Evolutionary conservation across 331 rosid species (phyloP).

Genomic region (Pyrus hybrid): DNA sequence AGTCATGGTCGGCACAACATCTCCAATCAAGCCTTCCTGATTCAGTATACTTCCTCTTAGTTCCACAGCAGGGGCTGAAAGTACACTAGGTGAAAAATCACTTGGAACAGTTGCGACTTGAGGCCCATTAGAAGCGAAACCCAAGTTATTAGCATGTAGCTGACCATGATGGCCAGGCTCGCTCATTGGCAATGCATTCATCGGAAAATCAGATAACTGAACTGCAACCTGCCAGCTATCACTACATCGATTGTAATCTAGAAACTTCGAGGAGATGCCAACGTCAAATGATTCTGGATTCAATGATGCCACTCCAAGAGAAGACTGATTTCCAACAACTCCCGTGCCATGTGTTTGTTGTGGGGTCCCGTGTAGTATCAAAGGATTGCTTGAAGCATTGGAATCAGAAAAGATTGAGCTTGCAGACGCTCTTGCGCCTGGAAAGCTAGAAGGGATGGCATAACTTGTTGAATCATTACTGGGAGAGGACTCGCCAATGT

Average conservation of each 20-base stretch:
- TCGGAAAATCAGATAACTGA: constrained; percentile 38
- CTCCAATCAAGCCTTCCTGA: constrained; percentile 60
- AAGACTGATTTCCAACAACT: constrained; percentile 42
- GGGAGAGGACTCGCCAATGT: constrained; percentile 31
- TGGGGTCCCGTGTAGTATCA: constrained; percentile 40
- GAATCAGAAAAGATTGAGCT: constrained; percentile 30
- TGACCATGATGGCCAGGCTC: constrained; percentile 31
- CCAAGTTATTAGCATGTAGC: constrained; percentile 31
- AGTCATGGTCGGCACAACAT: constrained; percentile 36
- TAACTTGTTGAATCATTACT: constrained; percentile 39
- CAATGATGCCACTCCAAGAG: constrained; percentile 28
- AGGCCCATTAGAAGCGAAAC: constrained; percentile 26
- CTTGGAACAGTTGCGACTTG: constrained; percentile 22
- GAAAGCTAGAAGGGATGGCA: constrained; percentile 32
- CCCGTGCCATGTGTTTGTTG: constrained; percentile 36
- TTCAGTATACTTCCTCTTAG: constrained; percentile 22
- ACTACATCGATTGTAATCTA: constrained; percentile 41
- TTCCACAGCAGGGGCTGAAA: constrained; percentile 32
- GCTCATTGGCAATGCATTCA: constrained; percentile 35
- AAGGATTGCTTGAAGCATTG: constrained; percentile 24
- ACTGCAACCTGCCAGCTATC: constrained; percentile 50
- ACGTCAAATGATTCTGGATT: constrained; percentile 30
- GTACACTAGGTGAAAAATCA: constrained; percentile 40
- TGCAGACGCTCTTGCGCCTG: constrained; percentile 25
- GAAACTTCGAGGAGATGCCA: constrained; percentile 31